Evolutionary conservation across 176 grass and related monocot genomes (phyloP), one percentile per base, ranked within the genome.

Genomic region (Hyparrhenia diplandra): DNA sequence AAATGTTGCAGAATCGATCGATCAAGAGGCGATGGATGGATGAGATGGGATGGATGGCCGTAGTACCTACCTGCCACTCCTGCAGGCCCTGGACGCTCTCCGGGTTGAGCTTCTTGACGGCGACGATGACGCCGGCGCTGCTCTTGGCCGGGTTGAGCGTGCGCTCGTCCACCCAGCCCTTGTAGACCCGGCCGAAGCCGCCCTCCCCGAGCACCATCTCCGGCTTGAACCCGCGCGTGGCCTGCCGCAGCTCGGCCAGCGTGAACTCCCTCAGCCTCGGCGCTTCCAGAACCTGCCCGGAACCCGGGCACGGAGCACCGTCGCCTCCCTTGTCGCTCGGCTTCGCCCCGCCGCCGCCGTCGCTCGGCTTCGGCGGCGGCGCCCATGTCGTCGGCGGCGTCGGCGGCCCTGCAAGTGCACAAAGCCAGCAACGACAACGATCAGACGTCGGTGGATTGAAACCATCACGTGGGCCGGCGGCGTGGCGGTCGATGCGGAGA

Each of bases 91-190:
- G 90, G 20, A 97, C 23, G 88, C 93, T 91, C 88, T 97, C 93
- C 13, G 55, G 76, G 62, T 91, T 97, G 85, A 97, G 81, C 90
- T 90, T 97, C 85, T 97, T 97, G 74, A 97, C 90, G 14, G 93
- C 93, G 74, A 97, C 90, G 68, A 93, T 68, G 83, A 93, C 57
- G 20, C 90, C 93, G 35, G 82, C 18, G 74, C 30, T 62, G 77
- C 68, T 93, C 76, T 89, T 97, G 74, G 90, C 35, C 8, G 88
- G 93, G 79, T 82, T 91, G 61, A 91, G 87, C 21, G 77, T 89
- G 70, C 85, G 87, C 83, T 93, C 93, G 71, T 96, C 88, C 34
- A 88, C 85, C 90, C 90, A 93, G 0, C 93, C 93, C 82, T 96
- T 96, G 79, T 96, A 90, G 3, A 96, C 93, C 67, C 67, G 64